Evolutionary conservation across 805 yeast species (phyloP).

Genomic region (Saccharomycopsis fermentans): DNA sequence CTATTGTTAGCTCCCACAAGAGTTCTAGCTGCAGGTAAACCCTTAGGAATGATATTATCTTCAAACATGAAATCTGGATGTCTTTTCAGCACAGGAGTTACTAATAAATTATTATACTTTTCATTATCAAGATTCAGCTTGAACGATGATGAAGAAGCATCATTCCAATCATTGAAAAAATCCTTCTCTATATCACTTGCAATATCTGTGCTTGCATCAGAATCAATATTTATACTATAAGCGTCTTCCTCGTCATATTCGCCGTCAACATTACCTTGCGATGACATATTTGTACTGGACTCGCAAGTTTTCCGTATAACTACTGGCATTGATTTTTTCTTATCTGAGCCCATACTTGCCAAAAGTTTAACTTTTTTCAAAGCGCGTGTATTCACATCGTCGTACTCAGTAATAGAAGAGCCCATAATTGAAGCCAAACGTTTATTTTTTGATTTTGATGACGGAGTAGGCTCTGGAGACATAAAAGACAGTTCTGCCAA

Average conservation of each 20-base stretch:
- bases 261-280: background rate
- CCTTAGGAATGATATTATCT: background rate
- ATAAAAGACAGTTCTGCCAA: background rate
- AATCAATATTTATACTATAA: slow-evolving; percentile 1
- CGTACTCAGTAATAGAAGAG: background rate
- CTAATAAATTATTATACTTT: background rate
- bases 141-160: background rate
- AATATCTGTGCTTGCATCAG: slow-evolving; percentile 15
- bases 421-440: background rate
- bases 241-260: background rate
- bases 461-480: background rate
- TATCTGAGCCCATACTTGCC: background rate
- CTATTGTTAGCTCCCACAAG: background rate
- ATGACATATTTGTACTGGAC: background rate
- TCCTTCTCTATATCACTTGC: slow-evolving; percentile 15
- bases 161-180: slow-evolving; percentile 1
- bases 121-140: background rate
- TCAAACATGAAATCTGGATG: background rate
- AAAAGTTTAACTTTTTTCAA: background rate
- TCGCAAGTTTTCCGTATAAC: background rate
- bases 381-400: background rate
- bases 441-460: background rate
- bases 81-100: slow-evolving; percentile 11
- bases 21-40: background rate
- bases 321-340: background rate